Evolutionary conservation across 2,329 filamentous ascomycete genomes (phyloP).

Genomic region (Exserohilum turcica): DNA sequence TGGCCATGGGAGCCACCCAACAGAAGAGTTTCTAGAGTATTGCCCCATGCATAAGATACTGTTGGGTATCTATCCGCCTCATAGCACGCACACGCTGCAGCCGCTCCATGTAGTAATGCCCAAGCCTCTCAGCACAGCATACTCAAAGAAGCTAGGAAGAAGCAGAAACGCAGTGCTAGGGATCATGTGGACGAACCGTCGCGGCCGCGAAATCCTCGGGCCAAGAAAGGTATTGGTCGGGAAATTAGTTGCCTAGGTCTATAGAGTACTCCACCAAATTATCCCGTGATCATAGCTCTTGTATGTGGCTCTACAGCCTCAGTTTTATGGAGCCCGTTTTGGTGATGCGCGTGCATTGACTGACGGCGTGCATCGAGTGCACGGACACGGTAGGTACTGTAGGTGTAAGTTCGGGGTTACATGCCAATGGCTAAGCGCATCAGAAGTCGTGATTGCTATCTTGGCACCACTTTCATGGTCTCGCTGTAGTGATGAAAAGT

Average conservation of each 20-base stretch:
- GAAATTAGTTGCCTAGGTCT: too few species aligned
- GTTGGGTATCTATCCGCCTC: background rate
- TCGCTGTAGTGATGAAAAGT: background rate
- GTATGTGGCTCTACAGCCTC: background rate
- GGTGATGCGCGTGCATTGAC: constrained; percentile 1
- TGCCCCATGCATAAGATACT: background rate
- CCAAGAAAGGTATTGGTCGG: too few species aligned
- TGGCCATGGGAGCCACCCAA: background rate
- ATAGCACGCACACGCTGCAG: background rate
- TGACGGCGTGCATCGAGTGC: background rate
- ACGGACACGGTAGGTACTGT: background rate
- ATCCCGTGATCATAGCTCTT: too few species aligned
- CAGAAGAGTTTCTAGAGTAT: background rate
- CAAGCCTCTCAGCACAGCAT: background rate
- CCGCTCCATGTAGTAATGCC: background rate
- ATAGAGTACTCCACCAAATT: too few species aligned
- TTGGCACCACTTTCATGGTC: too few species aligned
- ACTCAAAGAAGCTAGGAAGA: background rate
- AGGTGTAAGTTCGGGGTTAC: too few species aligned
- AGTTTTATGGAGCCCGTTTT: background rate
- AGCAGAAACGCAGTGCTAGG: too few species aligned
- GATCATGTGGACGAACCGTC: too few species aligned
- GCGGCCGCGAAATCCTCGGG: too few species aligned
- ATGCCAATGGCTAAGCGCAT: too few species aligned
- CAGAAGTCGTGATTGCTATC: too few species aligned